Evolutionary conservation across 208 protist genomes (phyloP).

Genomic region (Leishmania major): DNA sequence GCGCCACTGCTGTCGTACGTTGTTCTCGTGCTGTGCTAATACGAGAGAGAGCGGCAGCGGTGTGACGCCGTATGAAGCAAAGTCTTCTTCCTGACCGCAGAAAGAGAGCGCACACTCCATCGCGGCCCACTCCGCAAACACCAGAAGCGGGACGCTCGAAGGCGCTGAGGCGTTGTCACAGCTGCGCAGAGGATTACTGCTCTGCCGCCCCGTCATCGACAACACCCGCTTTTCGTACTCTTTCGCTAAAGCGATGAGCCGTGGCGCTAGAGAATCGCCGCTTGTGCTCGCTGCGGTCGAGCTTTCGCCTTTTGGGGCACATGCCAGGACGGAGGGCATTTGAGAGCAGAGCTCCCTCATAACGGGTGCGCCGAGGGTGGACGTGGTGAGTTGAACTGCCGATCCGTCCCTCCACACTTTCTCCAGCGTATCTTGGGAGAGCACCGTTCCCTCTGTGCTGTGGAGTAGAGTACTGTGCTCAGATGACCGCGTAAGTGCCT

Average conservation of each 20-base stretch:
- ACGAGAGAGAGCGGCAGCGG: neutral
- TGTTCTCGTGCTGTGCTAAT: constrained; percentile 4
- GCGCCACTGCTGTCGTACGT: constrained; percentile 18
- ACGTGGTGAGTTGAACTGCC: constrained; percentile 3
- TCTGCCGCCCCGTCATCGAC: neutral
- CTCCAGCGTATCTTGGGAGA: neutral
- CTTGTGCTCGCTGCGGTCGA: neutral
- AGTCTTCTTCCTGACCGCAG: constrained; percentile 33
- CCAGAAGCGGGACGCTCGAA: constrained; percentile 36
- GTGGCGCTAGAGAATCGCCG: neutral
- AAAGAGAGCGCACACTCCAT: constrained; percentile 39
- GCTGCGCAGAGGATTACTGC: constrained; percentile 15
- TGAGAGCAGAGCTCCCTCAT: constrained; percentile 14
- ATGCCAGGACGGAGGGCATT: constrained; percentile 11
- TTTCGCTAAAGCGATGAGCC: constrained; percentile 12
- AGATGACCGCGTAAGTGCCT: constrained; percentile 11
- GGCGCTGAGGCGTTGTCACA: neutral
- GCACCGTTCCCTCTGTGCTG: neutral
- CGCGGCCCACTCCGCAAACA: constrained; percentile 51
- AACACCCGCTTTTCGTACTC: constrained; percentile 24
- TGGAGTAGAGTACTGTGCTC: neutral
- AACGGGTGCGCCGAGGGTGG: constrained; percentile 16
- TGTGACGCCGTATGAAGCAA: constrained; percentile 23
- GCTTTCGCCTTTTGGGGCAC: neutral
- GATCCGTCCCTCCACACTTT: constrained; percentile 19